Percentiles rank a stretch among this genome's conserved stretches.
Evolutionary conservation across 257 asterid species (phyloP).

Genomic region (Anisodus acutangulus): DNA sequence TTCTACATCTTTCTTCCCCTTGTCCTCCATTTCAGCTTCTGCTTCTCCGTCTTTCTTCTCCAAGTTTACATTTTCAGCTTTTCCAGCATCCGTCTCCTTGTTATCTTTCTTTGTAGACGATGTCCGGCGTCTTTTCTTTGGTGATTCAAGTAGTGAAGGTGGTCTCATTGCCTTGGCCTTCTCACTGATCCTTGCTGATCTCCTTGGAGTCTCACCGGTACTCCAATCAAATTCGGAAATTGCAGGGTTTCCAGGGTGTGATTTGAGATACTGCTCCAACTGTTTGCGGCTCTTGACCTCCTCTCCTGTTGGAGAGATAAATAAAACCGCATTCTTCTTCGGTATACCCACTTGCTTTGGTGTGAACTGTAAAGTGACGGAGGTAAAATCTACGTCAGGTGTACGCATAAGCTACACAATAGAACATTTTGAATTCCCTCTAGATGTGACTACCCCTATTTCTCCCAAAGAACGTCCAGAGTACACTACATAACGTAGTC

Average conservation of each 20-base stretch:
- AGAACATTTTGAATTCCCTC: background rate
- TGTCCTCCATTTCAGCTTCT: conserved; percentile 29
- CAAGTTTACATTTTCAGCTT: conserved; percentile 32
- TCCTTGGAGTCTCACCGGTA: conserved; percentile 91
- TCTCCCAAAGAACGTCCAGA: background rate
- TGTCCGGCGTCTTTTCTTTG: conserved; percentile 64
- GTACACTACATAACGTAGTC: background rate
- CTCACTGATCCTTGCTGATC: conserved; percentile 90
- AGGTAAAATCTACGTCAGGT: conserved; percentile 7
- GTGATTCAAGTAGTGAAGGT: conserved; percentile 59
- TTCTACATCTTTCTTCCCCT: conserved; percentile 54
- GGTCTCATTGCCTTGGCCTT: conserved; percentile 72
- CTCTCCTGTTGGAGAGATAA: conserved; percentile 88
- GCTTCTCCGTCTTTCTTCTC: conserved; percentile 50
- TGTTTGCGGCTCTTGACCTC: conserved; percentile 70
- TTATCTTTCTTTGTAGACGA: conserved; percentile 36
- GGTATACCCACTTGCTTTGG: conserved; percentile 73
- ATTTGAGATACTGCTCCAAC: conserved; percentile 75
- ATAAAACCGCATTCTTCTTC: conserved; percentile 70
- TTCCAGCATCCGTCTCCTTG: conserved; percentile 28
- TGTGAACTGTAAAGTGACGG: conserved; percentile 52
- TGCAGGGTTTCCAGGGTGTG: conserved; percentile 72
- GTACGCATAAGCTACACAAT: background rate
- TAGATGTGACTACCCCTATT: background rate
- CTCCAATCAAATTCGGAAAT: conserved; percentile 90